phyloP scores from a whole-genome alignment of 345 rosid genomes.

The Hypericum androsaemum region DNA sequence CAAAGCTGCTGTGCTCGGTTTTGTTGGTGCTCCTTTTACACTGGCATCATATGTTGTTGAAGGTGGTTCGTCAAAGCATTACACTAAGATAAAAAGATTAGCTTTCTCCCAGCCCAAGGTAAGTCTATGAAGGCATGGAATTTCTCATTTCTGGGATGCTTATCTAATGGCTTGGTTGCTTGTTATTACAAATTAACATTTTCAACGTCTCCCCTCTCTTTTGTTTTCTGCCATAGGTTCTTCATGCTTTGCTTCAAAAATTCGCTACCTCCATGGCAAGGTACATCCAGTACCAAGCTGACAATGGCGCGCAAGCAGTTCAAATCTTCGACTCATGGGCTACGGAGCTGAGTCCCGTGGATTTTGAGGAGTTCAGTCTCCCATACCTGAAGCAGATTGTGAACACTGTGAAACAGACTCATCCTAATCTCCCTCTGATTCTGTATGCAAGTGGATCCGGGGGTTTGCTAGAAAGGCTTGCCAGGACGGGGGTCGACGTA shows the following conservation, averaged over 20 bases:
- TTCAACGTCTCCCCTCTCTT: not conserved
- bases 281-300: conserved; percentile 76
- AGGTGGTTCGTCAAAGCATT: conserved; percentile 96
- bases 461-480: conserved; percentile 80
- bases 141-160: conserved; percentile 1
- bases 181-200: conserved; percentile 3
- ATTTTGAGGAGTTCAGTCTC: conserved; percentile 82
- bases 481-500: conserved; percentile 80
- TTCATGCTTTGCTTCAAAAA: conserved; percentile 74
- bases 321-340: conserved; percentile 98
- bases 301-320: conserved; percentile 95
- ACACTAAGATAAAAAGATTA: conserved; percentile 63
- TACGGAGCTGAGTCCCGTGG: conserved; percentile 89
- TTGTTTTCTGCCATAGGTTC: conserved; percentile 27
- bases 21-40: conserved; percentile 98
- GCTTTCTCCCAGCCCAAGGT: conserved; percentile 97
- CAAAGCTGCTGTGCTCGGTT: conserved; percentile 81
- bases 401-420: conserved; percentile 68
- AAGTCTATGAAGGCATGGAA: conserved; percentile 1
- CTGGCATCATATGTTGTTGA: conserved; percentile 88
- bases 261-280: conserved; percentile 83
- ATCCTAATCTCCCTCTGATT: conserved; percentile 79
- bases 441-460: conserved; percentile 95
- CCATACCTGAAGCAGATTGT: conserved; percentile 87
- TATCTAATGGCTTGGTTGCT: not conserved